A percentile compares a stretch with the other conserved stretches of the same genome.
phyloP scores from a whole-genome alignment of 1,139 yeast genomes.

The Debaryomyces psychrophilus region DNA sequence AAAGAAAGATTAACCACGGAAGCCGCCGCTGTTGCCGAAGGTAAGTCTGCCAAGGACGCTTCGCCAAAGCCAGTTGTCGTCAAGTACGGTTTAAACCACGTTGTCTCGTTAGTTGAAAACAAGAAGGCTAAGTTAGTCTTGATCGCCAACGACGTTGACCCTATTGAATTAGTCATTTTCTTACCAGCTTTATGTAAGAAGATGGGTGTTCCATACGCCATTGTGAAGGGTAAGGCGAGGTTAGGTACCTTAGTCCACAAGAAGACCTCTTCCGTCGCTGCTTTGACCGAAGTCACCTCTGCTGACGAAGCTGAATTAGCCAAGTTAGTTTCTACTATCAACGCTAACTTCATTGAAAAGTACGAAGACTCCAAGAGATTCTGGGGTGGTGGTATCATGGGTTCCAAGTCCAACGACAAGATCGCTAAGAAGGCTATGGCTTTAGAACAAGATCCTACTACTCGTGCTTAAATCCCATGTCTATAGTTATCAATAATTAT shows the following conservation, averaged over 20 bases:
- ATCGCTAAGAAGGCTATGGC: conserved; percentile 42
- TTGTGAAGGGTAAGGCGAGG: conserved; percentile 95
- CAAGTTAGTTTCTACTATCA: conserved; percentile 80
- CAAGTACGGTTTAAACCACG: conserved; percentile 95
- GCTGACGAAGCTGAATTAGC: conserved; percentile 90
- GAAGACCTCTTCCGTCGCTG: conserved; percentile 92
- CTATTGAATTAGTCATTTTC: conserved; percentile 89
- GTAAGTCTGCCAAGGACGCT: conserved; percentile 88
- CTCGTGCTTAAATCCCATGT: conserved; percentile 7
- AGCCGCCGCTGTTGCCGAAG: conserved; percentile 94
- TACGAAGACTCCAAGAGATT: conserved; percentile 89
- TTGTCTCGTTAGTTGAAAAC: conserved; percentile 88
- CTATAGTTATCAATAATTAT: conserved; percentile 11
- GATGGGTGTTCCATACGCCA: conserved; percentile 96
- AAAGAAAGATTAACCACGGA: conserved; percentile 93
- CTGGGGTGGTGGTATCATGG: conserved; percentile 98
- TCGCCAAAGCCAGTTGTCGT: conserved; percentile 90
- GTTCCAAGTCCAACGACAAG: conserved; percentile 81
- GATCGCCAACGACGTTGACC: conserved; percentile 95
- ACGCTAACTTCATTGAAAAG: conserved; percentile 83
- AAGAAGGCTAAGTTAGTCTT: conserved; percentile 91
- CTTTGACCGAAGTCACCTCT: conserved; percentile 83
- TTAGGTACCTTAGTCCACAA: conserved; percentile 90
- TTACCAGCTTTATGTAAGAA: conserved; percentile 93
- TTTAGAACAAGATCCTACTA: conserved; percentile 24